phyloP scores from a whole-genome alignment of 2,329 filamentous ascomycete genomes.

The Tolypocladium album region DNA sequence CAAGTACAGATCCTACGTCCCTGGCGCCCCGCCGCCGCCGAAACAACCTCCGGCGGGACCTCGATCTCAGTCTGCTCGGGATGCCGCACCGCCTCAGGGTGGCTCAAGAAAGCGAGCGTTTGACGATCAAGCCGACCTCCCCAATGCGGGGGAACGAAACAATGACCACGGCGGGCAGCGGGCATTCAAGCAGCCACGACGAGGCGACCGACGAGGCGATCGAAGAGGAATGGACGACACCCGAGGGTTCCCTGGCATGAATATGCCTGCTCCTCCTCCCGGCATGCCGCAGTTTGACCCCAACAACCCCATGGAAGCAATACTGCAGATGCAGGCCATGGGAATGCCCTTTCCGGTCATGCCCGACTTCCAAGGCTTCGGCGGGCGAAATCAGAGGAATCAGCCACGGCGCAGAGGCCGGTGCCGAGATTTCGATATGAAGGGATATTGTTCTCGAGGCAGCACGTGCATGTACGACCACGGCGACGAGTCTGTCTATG shows the following conservation, averaged over 20 bases:
- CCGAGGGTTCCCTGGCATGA: constrained; percentile 2
- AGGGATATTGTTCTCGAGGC: constrained; percentile 61
- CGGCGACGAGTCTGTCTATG: constrained; percentile 37
- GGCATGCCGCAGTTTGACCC: constrained; percentile 42
- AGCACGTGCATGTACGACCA: constrained; percentile 61
- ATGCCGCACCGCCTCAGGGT: neutral
- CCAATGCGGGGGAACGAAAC: constrained; percentile 13
- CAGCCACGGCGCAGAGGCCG: constrained; percentile 31
- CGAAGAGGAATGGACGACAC: constrained; percentile 15
- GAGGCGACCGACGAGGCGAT: constrained; percentile 40
- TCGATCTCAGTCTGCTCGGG: neutral
- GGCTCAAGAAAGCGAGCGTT: constrained; percentile 24
- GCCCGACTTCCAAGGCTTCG: constrained; percentile 19
- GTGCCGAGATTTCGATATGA: constrained; percentile 62
- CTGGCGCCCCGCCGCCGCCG: constrained; percentile 37
- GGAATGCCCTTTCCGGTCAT: constrained; percentile 30
- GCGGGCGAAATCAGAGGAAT: constrained; percentile 8
- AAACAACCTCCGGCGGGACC: constrained; percentile 2
- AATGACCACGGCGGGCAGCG: constrained; percentile 23
- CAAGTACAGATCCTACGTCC: constrained; percentile 48
- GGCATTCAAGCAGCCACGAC: constrained; percentile 48
- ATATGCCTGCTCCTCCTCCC: neutral
- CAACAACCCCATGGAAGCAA: constrained; percentile 48
- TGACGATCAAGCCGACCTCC: constrained; percentile 16
- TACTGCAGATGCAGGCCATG: constrained; percentile 52